A percentile compares a stretch with the other conserved stretches of the same genome.
Evolutionary conservation across 1,284 basidiomycete species (phyloP).

Genomic region (Ceratobasidium sp.): DNA sequence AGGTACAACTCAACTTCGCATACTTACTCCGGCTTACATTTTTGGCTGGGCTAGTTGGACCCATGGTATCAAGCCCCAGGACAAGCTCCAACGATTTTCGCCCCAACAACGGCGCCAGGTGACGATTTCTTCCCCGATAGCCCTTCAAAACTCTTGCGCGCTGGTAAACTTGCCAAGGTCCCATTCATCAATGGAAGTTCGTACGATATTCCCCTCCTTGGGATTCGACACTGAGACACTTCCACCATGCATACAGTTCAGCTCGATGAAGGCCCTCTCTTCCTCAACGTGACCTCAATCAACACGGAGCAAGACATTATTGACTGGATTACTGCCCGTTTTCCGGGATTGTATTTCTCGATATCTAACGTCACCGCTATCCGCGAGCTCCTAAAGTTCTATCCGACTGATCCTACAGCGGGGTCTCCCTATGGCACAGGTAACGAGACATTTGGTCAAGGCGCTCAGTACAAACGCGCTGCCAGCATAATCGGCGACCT

Average conservation of each 20-base stretch:
- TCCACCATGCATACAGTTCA: conserved; percentile 13
- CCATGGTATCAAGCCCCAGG: conserved; percentile 5
- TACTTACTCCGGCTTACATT: background rate
- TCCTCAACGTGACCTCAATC: conserved; percentile 35
- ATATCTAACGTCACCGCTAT: conserved; percentile 17
- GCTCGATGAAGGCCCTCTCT: conserved; percentile 51
- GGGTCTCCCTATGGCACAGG: conserved; percentile 45
- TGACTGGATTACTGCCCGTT: conserved; percentile 28
- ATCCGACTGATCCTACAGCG: conserved; percentile 39
- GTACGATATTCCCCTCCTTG: background rate
- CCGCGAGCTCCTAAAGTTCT: conserved; percentile 29
- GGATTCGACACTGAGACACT: too few species aligned
- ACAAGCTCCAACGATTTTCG: conserved; percentile 33
- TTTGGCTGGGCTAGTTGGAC: background rate
- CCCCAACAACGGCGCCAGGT: conserved; percentile 22
- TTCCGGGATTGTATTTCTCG: conserved; percentile 34
- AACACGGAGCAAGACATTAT: conserved; percentile 9
- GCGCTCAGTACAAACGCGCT: conserved; percentile 45
- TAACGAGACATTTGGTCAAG: conserved; percentile 35
- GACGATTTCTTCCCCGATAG: conserved; percentile 30
- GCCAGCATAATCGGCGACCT: conserved; percentile 43
- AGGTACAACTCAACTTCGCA: background rate
- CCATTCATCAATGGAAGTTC: conserved; percentile 58
- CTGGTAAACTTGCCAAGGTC: conserved; percentile 54
- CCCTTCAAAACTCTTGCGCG: conserved; percentile 17